Evolutionary conservation across 2,329 filamentous ascomycete species (phyloP).

Genomic region (Pezicula radicicola): DNA sequence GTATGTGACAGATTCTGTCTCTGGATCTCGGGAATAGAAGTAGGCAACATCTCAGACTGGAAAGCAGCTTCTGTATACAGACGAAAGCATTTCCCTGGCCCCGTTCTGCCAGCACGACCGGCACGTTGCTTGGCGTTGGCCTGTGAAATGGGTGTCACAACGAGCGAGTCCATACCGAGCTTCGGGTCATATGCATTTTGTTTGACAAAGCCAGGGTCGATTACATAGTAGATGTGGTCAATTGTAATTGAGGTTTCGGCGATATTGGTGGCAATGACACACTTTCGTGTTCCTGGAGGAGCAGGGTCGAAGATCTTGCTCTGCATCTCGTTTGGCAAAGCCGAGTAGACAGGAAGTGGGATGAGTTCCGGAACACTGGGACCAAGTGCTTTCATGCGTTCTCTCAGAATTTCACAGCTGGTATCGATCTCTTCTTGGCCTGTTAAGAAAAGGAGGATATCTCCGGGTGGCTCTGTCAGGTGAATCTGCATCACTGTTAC

Average conservation of each 20-base stretch:
- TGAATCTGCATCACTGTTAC: constrained; percentile 99
- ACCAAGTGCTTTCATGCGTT: constrained; percentile 94
- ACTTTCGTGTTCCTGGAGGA: constrained; percentile 80
- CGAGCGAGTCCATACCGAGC: constrained; percentile 93
- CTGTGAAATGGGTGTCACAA: constrained; percentile 94
- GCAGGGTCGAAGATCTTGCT: constrained; percentile 93
- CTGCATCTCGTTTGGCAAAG: constrained; percentile 89
- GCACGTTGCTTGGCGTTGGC: constrained; percentile 94
- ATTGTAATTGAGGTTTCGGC: constrained; percentile 98
- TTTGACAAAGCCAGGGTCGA: constrained; percentile 97
- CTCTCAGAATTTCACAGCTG: constrained; percentile 84
- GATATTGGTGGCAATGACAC: constrained; percentile 97
- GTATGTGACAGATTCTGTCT: constrained; percentile 89
- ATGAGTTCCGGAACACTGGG: constrained; percentile 88
- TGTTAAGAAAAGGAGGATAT: constrained; percentile 95
- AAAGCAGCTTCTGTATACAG: constrained; percentile 94
- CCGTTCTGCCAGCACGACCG: constrained; percentile 88
- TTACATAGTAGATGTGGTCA: constrained; percentile 94
- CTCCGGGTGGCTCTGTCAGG: constrained; percentile 84
- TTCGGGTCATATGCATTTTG: constrained; percentile 97
- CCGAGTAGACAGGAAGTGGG: constrained; percentile 94
- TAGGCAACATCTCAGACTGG: constrained; percentile 95
- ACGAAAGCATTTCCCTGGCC: constrained; percentile 93
- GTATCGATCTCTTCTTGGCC: constrained; percentile 98
- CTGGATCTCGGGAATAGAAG: constrained; percentile 94